A percentile compares a stretch with the other conserved stretches of the same genome.
phyloP scores from a whole-genome alignment of 106 monocot species.

The Dendrobium huoshanense region DNA sequence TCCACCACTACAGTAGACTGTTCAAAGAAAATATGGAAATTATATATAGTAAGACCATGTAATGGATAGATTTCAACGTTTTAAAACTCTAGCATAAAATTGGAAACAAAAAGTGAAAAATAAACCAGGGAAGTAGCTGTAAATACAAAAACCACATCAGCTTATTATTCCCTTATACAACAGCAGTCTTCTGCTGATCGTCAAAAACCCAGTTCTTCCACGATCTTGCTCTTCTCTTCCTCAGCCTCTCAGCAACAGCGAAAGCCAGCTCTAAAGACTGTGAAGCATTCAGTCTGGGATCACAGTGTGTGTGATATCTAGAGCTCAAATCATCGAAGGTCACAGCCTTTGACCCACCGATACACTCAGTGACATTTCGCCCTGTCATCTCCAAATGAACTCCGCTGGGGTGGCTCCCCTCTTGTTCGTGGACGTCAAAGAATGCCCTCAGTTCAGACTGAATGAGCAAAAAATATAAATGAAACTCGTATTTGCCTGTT shows the following conservation, averaged over 20 bases:
- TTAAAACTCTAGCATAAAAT: too few relatives aligned
- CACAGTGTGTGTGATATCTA: slow-evolving; percentile 17
- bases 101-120: too few relatives aligned
- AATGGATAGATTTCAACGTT: too few relatives aligned
- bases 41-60: too few relatives aligned
- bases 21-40: too few relatives aligned
- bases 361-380: slow-evolving; percentile 15
- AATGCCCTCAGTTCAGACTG: slow-evolving; percentile 18
- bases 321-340: slow-evolving; percentile 15
- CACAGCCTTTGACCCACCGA: slow-evolving; percentile 12
- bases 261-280: slow-evolving; percentile 13
- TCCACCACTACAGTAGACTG: too few relatives aligned
- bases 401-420: slow-evolving; percentile 20
- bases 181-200: too few relatives aligned
- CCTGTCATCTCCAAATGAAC: slow-evolving; percentile 25
- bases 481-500: neutral
- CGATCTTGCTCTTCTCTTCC: slow-evolving; percentile 6
- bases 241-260: slow-evolving; percentile 13
- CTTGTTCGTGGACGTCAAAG: slow-evolving; percentile 18
- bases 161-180: too few relatives aligned
- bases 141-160: too few relatives aligned
- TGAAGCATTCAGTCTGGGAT: slow-evolving; percentile 16
- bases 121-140: too few relatives aligned
- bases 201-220: too few relatives aligned
- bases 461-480: neutral